Percentiles rank a stretch among this genome's conserved stretches.
Conservation (phyloP, 208 protist species). For the Trypanosoma vivax region DNA sequence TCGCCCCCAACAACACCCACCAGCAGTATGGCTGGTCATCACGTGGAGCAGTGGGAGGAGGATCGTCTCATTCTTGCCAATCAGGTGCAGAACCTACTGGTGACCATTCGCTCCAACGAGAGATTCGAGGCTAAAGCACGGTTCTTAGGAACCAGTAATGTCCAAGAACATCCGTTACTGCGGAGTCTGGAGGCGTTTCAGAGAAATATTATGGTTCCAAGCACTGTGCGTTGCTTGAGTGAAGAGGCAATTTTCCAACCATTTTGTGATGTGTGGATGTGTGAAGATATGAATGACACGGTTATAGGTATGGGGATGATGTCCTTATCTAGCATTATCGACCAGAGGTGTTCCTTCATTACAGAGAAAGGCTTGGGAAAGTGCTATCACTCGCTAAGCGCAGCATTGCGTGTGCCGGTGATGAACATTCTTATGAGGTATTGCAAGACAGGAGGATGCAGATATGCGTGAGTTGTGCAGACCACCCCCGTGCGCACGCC, state of each 20-base stretch:
- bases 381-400: conserved; percentile 40
- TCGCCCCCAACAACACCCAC: too few species aligned
- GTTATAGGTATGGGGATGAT: conserved; percentile 65
- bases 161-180: conserved; percentile 23
- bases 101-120: conserved; percentile 44
- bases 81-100: conserved; percentile 43
- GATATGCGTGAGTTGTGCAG: conserved; percentile 41
- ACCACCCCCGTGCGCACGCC: conserved; percentile 24
- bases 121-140: conserved; percentile 22
- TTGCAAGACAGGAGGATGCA: conserved; percentile 40
- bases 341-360: conserved; percentile 57
- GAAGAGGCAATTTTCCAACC: conserved; percentile 49
- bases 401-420: conserved; percentile 24
- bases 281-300: conserved; percentile 42
- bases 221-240: conserved; percentile 19
- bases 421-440: conserved; percentile 58
- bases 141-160: conserved; percentile 11
- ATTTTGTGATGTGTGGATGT: conserved; percentile 60
- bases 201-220: conserved; percentile 6
- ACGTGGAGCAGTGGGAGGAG: conserved; percentile 9
- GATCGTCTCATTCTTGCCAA: conserved; percentile 38
- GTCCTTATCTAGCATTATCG: conserved; percentile 60
- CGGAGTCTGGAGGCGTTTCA: conserved; percentile 18
- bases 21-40: not conserved
- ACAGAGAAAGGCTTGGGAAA: conserved; percentile 35